phyloP scores from a whole-genome alignment of 164 flowering plant genomes.

The Stephania cephalantha region DNA sequence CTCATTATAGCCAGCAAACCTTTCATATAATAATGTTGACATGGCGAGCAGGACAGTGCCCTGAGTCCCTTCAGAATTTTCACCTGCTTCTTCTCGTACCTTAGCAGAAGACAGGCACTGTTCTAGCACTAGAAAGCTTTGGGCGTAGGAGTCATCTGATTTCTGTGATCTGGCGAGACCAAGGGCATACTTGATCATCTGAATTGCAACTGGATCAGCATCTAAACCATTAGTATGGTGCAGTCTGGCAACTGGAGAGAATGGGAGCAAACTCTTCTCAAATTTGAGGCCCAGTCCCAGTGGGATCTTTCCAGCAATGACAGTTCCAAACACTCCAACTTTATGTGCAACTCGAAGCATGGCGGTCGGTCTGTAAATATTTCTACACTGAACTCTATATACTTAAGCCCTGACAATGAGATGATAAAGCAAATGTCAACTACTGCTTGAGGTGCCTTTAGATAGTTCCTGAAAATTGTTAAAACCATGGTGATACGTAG shows the following conservation, averaged over 20 bases:
- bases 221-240: constrained; percentile 19
- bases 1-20: constrained; percentile 28
- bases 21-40: constrained; percentile 61
- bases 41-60: constrained; percentile 67
- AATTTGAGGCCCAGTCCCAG: not conserved
- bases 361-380: not conserved
- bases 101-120: constrained; percentile 60
- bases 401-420: not conserved
- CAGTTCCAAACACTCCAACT: constrained; percentile 14
- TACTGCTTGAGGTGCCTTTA: not conserved
- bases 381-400: not conserved
- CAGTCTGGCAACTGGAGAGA: constrained; percentile 21
- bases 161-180: constrained; percentile 57
- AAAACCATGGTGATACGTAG: not conserved
- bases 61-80: constrained; percentile 23
- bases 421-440: not conserved
- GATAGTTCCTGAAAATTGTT: not conserved
- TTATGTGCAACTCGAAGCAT: constrained; percentile 26
- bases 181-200: constrained; percentile 77
- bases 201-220: constrained; percentile 46
- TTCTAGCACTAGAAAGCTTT: constrained; percentile 60
- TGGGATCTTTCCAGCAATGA: constrained; percentile 8
- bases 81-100: constrained; percentile 30
- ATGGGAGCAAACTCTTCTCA: constrained; percentile 1
- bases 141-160: constrained; percentile 78